Evolutionary conservation across 2,329 filamentous ascomycete genomes (phyloP), one percentile per base, ranked within the genome.

Genomic region (Chaetomium sp.): DNA sequence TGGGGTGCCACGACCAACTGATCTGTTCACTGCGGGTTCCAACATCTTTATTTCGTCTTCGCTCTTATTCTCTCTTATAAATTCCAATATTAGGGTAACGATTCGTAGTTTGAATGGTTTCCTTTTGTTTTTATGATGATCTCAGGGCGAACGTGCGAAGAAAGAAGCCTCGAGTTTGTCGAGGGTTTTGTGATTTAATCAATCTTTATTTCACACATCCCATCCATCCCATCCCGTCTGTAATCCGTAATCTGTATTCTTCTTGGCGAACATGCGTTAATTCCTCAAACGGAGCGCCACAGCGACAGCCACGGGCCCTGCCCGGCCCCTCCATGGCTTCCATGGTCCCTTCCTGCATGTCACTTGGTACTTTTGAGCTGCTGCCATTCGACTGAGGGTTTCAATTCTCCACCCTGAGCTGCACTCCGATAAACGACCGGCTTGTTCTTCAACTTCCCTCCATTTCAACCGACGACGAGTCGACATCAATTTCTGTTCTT

Each of bases 321-420:
- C 4, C 38, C 19, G 38, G 16, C 35, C 35, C 35, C 35, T 42
- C 35, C 31, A 33, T 33, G 7, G 9, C 31, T 19, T 4, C 13
- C 19, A 7, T 16, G 16, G 10, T n/a, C n/a, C n/a, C 31, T n/a
- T 55, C 19, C 38, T 56, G 29, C 31, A 29, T 55, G 29, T 33
- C 16, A 19, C 19, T 27, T 54, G 23, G n/a, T 53, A 27, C 27
- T 19, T 54, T 19, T 54, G 29, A 21, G 47, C 61, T 25, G 33
- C 47, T 21, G 21, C 35, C 25, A 63, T 59, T 59, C 35, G 35
- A 42, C 55, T 53, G 33, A 25, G 31, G n/a, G 25, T 47, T 19
- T 47, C 42, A 13, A 45, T 57, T 49, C 57, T 53, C 57, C 57
- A 64, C 57, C 57, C 49, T 33, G 21, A 27, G n/a, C 29, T n/a